Evolutionary conservation across 805 yeast species (phyloP), one percentile per base, ranked within the genome.

Genomic region (Grigorovia jiainica): DNA sequence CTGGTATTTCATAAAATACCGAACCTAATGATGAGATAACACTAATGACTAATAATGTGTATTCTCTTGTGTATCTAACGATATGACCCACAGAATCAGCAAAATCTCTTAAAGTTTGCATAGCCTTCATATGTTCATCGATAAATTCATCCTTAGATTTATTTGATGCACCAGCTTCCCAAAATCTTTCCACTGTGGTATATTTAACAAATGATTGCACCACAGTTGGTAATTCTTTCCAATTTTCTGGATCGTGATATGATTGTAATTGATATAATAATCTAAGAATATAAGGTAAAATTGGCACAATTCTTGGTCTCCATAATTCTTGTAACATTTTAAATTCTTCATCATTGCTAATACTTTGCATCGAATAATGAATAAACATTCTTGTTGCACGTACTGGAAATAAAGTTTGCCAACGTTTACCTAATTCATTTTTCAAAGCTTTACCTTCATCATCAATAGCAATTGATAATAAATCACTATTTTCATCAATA

Each of bases 71-170:
- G 57, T 94, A 92, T 53, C 98, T 72, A 13, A 92, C 81, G 54
- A 87, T 85, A 61, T 92, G 97, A 15, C 98, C 99, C 11, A 92
- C 95, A 11, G 95, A 83, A 59, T 94, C 97, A 0, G 98, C 97
- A 70, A 92, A 92, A 64, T 92, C 98, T 50, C 97, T 74, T 44
- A 92, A 66, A 0, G 98, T 89, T 48, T 83, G 82, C 69, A 92
- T 86, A 0, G 98, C 97, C 57, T 83, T 87, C 44, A 86, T 95
- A 54, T 80, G 87, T 57, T 92, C 97, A 57, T 85, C 95, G 48
- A 92, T 81, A 51, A 92, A 94, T 27, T 92, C 87, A 58, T 92
- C 97, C 54, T 86, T 82, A 2, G 95, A 79, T 63, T 92, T 95
- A 44, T 85, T 83, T 1, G 96, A 85, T 18, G 95, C 94, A 15